These are phyloP conservation scores for Tricholoma flavovirens DNA, from an alignment of 768 basidiomycete genomes.

Conservation along the genomic window DNA sequence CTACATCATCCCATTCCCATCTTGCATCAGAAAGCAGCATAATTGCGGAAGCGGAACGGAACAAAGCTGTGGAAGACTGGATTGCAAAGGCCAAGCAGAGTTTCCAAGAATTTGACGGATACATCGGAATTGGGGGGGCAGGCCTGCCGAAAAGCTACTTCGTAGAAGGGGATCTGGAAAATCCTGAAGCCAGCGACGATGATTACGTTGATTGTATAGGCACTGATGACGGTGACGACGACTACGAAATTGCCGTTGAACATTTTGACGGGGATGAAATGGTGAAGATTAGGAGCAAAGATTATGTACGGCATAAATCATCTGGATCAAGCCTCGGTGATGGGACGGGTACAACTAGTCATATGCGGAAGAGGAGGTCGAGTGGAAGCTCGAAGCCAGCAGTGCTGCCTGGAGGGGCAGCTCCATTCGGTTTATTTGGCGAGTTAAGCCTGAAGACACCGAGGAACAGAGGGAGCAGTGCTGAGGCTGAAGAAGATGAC, in stretches of 20 bases:
- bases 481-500: conserved; percentile 40
- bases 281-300: conserved; percentile 9
- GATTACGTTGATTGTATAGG: conserved; percentile 28
- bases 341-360: background rate
- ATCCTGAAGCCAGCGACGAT: conserved; percentile 34
- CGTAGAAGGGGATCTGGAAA: conserved; percentile 43
- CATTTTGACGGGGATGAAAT: conserved; percentile 35
- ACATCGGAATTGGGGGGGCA: conserved; percentile 57
- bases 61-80: conserved; percentile 70
- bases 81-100: conserved; percentile 67
- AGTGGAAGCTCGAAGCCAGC: conserved; percentile 18
- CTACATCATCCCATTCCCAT: conserved; percentile 27
- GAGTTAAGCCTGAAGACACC: conserved; percentile 46
- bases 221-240: conserved; percentile 25
- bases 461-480: conserved; percentile 30
- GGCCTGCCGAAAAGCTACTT: conserved; percentile 47
- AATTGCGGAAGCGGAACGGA: conserved; percentile 31
- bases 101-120: conserved; percentile 60
- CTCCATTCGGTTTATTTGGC: conserved; percentile 77
- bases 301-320: conserved; percentile 24
- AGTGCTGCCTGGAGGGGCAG: conserved; percentile 53
- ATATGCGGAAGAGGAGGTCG: background rate
- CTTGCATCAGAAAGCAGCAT: conserved; percentile 19
- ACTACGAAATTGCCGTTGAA: conserved; percentile 39
- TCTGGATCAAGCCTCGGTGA: background rate